These are phyloP conservation scores for Populus hybrid DNA, from an alignment of 441 rosid genomes.

Conservation along the genomic window DNA sequence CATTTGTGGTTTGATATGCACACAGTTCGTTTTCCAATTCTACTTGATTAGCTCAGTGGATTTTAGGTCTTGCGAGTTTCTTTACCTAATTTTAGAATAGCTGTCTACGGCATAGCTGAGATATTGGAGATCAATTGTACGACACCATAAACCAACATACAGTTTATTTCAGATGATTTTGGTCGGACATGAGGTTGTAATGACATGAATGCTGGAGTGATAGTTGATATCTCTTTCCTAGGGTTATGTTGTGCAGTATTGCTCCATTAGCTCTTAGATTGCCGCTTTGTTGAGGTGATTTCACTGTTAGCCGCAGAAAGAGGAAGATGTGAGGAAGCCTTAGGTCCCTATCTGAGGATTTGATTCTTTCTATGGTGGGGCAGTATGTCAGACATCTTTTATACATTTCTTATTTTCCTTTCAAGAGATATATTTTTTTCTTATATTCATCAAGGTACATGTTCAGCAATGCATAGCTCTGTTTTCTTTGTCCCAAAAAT, in stretches of 20 bases:
- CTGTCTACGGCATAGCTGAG: neutral
- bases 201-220: slow-evolving; percentile 3
- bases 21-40: neutral
- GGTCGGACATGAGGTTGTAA: neutral
- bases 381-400: no score
- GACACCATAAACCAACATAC: neutral
- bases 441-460: no score
- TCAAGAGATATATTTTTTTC: no score
- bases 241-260: neutral
- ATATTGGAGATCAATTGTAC: neutral
- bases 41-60: neutral
- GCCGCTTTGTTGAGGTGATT: neutral
- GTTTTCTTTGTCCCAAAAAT: no score
- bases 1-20: neutral
- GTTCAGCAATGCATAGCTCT: no score
- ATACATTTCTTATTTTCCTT: no score
- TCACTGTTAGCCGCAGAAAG: neutral
- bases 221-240: slow-evolving; percentile 4
- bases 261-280: neutral
- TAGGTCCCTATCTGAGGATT: neutral
- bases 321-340: neutral
- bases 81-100: neutral
- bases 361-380: no score
- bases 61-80: neutral
- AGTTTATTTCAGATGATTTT: neutral